A percentile compares a stretch with the other conserved stretches of the same genome.
phyloP scores from a whole-genome alignment of 2,329 filamentous ascomycete species.

The Fonsecaea monophora region DNA sequence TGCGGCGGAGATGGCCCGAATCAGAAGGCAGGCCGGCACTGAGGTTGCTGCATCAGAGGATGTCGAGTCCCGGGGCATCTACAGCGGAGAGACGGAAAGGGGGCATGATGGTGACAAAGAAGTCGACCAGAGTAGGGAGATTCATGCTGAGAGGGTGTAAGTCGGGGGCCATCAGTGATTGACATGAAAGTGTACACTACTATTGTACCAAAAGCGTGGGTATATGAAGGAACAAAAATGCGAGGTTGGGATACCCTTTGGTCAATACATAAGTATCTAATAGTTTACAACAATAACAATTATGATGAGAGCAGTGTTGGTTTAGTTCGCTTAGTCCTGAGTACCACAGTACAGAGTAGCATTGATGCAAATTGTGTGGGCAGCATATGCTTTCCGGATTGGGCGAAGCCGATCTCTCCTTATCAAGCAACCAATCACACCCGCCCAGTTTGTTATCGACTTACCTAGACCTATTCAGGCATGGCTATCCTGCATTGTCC shows the following conservation, averaged over 20 bases:
- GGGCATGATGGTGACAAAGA: slow-evolving; percentile 24
- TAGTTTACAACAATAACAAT: too few species aligned
- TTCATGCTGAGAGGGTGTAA: neutral
- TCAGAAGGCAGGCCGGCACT: slow-evolving; percentile 38
- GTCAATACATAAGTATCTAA: too few species aligned
- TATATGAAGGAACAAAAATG: neutral
- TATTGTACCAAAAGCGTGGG: neutral
- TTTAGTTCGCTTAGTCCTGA: too few species aligned
- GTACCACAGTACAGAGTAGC: too few species aligned
- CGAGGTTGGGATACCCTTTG: too few species aligned
- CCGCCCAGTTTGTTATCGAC: neutral
- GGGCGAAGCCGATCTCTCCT: neutral
- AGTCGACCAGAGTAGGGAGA: slow-evolving; percentile 2
- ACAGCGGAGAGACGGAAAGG: slow-evolving; percentile 20
- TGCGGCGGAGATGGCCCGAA: slow-evolving; percentile 38
- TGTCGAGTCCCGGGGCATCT: slow-evolving; percentile 16
- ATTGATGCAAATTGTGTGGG: too few species aligned
- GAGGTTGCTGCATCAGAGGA: slow-evolving; percentile 29
- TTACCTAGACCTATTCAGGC: neutral
- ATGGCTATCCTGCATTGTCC: neutral
- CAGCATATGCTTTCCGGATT: too few species aligned
- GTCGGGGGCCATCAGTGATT: neutral
- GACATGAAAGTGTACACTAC: neutral
- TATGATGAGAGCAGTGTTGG: too few species aligned
- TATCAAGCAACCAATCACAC: neutral